Base-by-base conservation (phyloP, 225 moss, liverwort and hornwort species). In the Polytrichum commune region DNA sequence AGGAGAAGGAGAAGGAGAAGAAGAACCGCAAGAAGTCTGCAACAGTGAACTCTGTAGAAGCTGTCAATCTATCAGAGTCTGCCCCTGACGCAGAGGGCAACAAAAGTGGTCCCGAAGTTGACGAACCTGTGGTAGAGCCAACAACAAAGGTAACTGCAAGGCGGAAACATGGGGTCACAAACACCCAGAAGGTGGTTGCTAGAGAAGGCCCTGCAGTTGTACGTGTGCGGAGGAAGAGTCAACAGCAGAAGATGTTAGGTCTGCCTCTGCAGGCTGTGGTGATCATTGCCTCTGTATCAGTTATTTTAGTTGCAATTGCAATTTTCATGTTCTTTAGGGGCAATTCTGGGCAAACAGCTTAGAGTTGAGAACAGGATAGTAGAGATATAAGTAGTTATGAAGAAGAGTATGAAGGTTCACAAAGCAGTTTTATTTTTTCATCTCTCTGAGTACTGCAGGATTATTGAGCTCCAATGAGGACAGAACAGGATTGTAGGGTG, bases 1-100 rank as follows among this genome's bases (percentile, higher is more conserved):
- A 83, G 71, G 92, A 85, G 65, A 90, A 80, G 84, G 92, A 90
- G 27, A 87, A 75, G 64, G 89, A 89, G 76, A 92, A 89, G 83
- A 84, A 79, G 68, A 89, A 85, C 1, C 88, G 83, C 26, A 95
- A 88, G 78, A 95, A 95, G 76, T 78, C 81, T 27, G 81, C 75
- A 19, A 33, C 64, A 8, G 72, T 63, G 53, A 25, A 28, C 1
- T 29, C 80, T 8, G n/a, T 32, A 5, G 83, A 83, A 32, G 63
- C 69, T 4, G 54, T 62, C 19, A 69, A 65, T 19, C 25, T 60
- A n/a, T 67, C 76, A 3, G 67, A 71, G 13, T 62, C 64, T 28
- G 62, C 62, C 27, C 72, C 77, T 9, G 32, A 29, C 2, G 54
- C 69, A 20, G 86, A 76, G 60, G 66, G 64, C 63, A 70, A 66